Conservation (phyloP, 2,329 filamentous ascomycete species). For the Curvularia sp. region DNA sequence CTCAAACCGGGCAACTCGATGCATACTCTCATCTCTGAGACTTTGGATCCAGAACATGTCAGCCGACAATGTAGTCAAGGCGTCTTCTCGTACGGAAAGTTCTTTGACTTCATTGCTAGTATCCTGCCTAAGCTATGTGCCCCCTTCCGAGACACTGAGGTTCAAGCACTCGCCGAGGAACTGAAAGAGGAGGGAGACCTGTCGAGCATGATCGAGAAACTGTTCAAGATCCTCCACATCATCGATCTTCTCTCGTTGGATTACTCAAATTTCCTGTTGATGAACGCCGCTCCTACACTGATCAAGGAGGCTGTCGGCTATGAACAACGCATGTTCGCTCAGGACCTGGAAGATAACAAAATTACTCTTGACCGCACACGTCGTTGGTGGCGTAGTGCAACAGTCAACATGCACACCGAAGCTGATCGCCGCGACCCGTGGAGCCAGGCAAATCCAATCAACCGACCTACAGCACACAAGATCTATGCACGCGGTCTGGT, state of each 20-base stretch:
- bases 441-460: conserved; percentile 61
- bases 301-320: conserved; percentile 75
- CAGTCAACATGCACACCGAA: conserved; percentile 70
- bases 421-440: conserved; percentile 71
- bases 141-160: conserved; percentile 78
- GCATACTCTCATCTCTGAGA: conserved; percentile 76
- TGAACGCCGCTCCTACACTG: conserved; percentile 73
- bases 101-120: conserved; percentile 77
- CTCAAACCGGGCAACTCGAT: conserved; percentile 75
- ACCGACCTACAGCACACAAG: conserved; percentile 70
- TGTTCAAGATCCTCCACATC: conserved; percentile 76
- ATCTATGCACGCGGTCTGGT: conserved; percentile 79
- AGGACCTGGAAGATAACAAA: conserved; percentile 65
- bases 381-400: conserved; percentile 70
- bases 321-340: conserved; percentile 74
- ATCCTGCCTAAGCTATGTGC: conserved; percentile 81
- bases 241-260: conserved; percentile 81
- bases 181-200: conserved; percentile 56
- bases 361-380: conserved; percentile 67
- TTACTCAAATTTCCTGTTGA: conserved; percentile 81
- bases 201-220: conserved; percentile 74
- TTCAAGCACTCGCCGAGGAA: conserved; percentile 71
- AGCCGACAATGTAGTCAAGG: conserved; percentile 72
- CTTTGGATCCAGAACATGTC: conserved; percentile 75
- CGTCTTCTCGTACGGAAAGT: conserved; percentile 80